A percentile compares a stretch with the other conserved stretches of the same genome.
Conservation (phyloP, 1,284 basidiomycete species). For the Ceratobasidium sp. region DNA sequence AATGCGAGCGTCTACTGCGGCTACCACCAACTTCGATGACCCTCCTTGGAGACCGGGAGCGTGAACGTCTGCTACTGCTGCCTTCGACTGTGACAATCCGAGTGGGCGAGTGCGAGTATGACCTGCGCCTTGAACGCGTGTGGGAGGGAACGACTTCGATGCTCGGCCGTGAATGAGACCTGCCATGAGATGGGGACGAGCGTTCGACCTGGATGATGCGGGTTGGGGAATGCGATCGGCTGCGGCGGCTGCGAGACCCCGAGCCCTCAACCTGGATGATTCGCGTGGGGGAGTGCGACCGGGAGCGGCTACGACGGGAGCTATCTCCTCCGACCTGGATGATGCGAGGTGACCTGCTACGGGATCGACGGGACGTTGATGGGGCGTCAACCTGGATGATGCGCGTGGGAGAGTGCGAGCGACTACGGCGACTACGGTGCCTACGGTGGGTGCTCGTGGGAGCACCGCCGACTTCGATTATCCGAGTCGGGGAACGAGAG, state of each 20-base stretch:
- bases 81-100: background rate
- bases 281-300: background rate
- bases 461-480: slow-evolving; percentile 3
- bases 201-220: background rate
- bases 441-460: no score
- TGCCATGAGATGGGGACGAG: background rate
- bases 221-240: background rate
- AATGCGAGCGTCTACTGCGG: background rate
- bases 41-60: background rate
- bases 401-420: background rate
- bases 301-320: background rate
- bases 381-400: slow-evolving; percentile 1
- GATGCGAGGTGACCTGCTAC: slow-evolving; percentile 9
- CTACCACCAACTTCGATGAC: background rate
- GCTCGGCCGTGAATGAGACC: slow-evolving; percentile 1
- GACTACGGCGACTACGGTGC: background rate
- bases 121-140: background rate
- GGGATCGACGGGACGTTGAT: background rate
- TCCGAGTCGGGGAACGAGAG: background rate
- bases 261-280: background rate
- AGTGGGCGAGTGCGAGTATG: background rate
- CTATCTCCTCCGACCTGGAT: background rate
- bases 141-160: background rate
- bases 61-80: background rate
- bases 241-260: background rate